phyloP scores from a whole-genome alignment of 1,284 basidiomycete genomes.

The Quambalaria eucalypti region DNA sequence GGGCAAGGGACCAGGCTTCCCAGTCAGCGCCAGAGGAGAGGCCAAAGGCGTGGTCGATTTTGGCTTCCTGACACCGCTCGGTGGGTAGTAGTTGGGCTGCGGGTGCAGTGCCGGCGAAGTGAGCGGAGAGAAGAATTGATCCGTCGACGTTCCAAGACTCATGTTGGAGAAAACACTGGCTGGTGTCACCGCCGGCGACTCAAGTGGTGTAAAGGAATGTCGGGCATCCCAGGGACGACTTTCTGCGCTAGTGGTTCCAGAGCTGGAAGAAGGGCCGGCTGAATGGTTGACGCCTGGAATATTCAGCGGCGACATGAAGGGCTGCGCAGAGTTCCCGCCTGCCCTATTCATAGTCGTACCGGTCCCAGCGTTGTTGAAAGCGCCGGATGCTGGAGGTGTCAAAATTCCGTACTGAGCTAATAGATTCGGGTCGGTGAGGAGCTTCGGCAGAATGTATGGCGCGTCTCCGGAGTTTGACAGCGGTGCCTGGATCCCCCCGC shows the following conservation, averaged over 20 bases:
- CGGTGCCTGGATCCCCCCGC: too few species aligned
- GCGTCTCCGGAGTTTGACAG: too few species aligned
- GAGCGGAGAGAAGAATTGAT: conserved; percentile 55
- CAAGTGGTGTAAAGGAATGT: conserved; percentile 25
- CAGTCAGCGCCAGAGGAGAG: conserved; percentile 24
- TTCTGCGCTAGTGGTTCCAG: too few species aligned
- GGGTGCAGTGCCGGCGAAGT: conserved; percentile 56
- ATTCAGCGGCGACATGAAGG: conserved; percentile 33
- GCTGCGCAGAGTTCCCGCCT: conserved; percentile 5
- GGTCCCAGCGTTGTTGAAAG: conserved; percentile 20
- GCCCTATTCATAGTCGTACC: conserved; percentile 5
- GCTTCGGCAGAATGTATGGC: conserved; percentile 16
- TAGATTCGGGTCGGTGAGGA: conserved; percentile 12
- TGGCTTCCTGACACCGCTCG: conserved; percentile 4
- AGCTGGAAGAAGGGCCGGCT: too few species aligned
- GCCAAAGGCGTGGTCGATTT: conserved; percentile 28
- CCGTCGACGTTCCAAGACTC: conserved; percentile 42
- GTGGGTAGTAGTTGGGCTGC: conserved; percentile 23
- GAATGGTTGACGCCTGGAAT: too few species aligned
- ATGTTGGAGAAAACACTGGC: conserved; percentile 45
- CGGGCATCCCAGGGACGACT: too few species aligned
- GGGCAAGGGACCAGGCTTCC: conserved; percentile 14
- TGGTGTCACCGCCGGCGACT: conserved; percentile 38
- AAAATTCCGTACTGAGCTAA: conserved; percentile 37
- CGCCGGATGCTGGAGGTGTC: conserved; percentile 30